These are phyloP conservation scores for Brettanomyces nanus DNA, from an alignment of 805 yeast genomes.

Conservation along the genomic window DNA sequence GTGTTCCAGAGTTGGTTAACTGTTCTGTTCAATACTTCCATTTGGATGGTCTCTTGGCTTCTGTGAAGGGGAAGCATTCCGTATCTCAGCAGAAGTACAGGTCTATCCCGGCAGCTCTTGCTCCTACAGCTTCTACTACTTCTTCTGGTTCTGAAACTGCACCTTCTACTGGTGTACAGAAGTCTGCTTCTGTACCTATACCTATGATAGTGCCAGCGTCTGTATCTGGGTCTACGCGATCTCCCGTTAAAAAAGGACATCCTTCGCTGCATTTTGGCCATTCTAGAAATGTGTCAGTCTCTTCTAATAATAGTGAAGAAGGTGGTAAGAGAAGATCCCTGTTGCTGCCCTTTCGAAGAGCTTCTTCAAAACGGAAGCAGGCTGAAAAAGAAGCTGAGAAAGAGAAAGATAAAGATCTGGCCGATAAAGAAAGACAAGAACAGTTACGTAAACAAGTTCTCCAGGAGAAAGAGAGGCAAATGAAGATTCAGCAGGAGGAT, in stretches of 20 bases:
- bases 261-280: slow-evolving; percentile 2
- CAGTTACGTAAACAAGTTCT: slow-evolving; percentile 2
- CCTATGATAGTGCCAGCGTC: no score
- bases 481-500: neutral
- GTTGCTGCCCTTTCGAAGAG: slow-evolving; percentile 1
- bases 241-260: no score
- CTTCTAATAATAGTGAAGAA: slow-evolving; percentile 1
- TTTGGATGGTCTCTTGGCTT: slow-evolving; percentile 14
- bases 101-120: no score
- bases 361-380: neutral
- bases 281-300: neutral
- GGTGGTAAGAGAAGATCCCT: neutral
- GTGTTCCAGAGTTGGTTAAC: slow-evolving; percentile 40
- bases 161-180: no score
- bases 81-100: neutral
- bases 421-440: slow-evolving; percentile 3
- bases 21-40: slow-evolving; percentile 34
- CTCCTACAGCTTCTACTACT: slow-evolving; percentile 4
- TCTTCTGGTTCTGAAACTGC: no score
- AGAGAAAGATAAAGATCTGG: neutral
- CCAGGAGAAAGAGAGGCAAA: slow-evolving; percentile 3
- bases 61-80: slow-evolving; percentile 1
- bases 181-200: no score
- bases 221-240: no score
- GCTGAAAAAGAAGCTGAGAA: neutral